Conservation (phyloP, 2,329 filamentous ascomycete species). For the Cladophialophora yegresii region DNA sequence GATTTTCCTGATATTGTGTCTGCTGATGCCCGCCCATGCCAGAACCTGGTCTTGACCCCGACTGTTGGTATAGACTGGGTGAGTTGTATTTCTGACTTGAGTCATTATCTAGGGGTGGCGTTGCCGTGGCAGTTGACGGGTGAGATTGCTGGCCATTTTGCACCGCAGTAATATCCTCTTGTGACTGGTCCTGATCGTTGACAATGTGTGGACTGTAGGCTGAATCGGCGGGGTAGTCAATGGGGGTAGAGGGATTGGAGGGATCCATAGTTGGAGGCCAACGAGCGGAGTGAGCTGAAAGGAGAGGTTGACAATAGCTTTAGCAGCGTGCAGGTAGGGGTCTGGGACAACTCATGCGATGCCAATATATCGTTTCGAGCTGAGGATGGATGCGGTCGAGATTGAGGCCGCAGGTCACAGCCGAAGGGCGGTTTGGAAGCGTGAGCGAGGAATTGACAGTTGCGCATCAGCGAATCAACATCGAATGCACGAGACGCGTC, state of each 20-base stretch:
- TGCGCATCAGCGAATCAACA: conserved; percentile 16
- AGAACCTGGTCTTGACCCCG: conserved; percentile 53
- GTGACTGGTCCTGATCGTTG: conserved; percentile 32
- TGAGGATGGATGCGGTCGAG: conserved; percentile 11
- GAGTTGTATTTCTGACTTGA: conserved; percentile 45
- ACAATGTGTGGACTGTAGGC: conserved; percentile 37
- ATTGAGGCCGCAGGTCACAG: conserved; percentile 6
- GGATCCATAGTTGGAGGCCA: conserved; percentile 22
- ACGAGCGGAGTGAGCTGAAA: conserved; percentile 12
- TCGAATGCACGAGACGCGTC: conserved; percentile 16
- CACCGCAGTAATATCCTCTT: conserved; percentile 28
- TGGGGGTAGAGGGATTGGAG: conserved; percentile 8
- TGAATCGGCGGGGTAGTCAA: conserved; percentile 33
- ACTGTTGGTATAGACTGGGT: conserved; percentile 47
- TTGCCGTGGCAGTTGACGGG: conserved; percentile 48
- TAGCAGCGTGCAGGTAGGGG: conserved; percentile 15
- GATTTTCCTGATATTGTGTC: conserved; percentile 50
- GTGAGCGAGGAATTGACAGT: conserved; percentile 10
- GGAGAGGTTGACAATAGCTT: conserved; percentile 7
- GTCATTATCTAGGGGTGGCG: conserved; percentile 53
- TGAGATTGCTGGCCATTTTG: conserved; percentile 38
- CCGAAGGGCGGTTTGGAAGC: conserved; percentile 14
- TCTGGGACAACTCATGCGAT: conserved; percentile 24
- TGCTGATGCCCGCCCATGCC: conserved; percentile 51
- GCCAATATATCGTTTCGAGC: conserved; percentile 11